A percentile compares a stretch with the other conserved stretches of the same genome.
Evolutionary conservation across 495 filamentous ascomycete genomes (phyloP).

Genomic region (Tuber brumale): DNA sequence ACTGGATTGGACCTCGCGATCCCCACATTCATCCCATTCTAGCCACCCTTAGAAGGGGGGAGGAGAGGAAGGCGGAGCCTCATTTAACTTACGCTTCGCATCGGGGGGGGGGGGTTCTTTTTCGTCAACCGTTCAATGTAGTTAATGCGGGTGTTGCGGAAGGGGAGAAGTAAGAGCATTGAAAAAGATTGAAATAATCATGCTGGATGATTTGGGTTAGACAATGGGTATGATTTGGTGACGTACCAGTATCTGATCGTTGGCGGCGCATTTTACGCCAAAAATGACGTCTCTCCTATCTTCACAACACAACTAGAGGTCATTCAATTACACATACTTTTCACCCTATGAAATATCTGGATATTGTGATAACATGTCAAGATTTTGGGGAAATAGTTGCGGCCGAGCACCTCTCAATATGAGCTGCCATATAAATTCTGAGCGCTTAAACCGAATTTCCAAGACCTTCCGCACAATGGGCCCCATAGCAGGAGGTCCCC

Average conservation of each 20-base stretch:
- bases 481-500: too few species aligned
- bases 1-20: neutral
- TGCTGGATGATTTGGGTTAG: neutral
- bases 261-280: neutral
- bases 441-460: neutral
- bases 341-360: neutral
- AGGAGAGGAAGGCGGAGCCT: neutral
- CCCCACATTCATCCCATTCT: constrained; percentile 3
- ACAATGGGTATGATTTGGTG: neutral
- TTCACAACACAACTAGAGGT: too few species aligned
- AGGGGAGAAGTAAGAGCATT: neutral
- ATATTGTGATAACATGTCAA: neutral
- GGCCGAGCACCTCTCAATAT: neutral
- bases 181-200: neutral
- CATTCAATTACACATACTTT: too few species aligned
- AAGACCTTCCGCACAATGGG: too few species aligned
- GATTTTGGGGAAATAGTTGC: neutral
- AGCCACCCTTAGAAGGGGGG: neutral
- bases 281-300: neutral
- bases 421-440: neutral
- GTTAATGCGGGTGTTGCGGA: neutral
- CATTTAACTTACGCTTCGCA: neutral
- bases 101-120: neutral
- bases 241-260: neutral
- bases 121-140: neutral